Evolutionary conservation across 306 rosid genomes (phyloP).

Genomic region (peach (Prunus persica)): Prunus_persica_NCBIv2 NC_034011.1:18864501-18865000

Average conservation of each 20-base stretch:
- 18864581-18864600: slow-evolving; percentile 20
- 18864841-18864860: slow-evolving; percentile 77
- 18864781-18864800: slow-evolving; percentile 60
- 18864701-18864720: neutral
- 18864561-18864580: neutral
- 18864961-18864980: neutral
- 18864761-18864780: neutral
- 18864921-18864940: neutral
- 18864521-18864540: neutral
- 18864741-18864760: slow-evolving; percentile 16
- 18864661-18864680: neutral
- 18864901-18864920: neutral
- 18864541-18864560: neutral
- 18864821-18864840: slow-evolving; percentile 79
- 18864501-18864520: slow-evolving; percentile 1
- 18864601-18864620: neutral
- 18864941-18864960: neutral
- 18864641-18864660: neutral
- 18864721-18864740: neutral
- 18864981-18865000: neutral
- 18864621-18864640: neutral
- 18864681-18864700: neutral
- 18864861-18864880: slow-evolving; percentile 16
- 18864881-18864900: slow-evolving; percentile 9
- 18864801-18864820: slow-evolving; percentile 95